Percentiles rank a stretch among this genome's conserved stretches.
Conservation (phyloP, 1,284 basidiomycete genomes). For the Tilletia caries region DNA sequence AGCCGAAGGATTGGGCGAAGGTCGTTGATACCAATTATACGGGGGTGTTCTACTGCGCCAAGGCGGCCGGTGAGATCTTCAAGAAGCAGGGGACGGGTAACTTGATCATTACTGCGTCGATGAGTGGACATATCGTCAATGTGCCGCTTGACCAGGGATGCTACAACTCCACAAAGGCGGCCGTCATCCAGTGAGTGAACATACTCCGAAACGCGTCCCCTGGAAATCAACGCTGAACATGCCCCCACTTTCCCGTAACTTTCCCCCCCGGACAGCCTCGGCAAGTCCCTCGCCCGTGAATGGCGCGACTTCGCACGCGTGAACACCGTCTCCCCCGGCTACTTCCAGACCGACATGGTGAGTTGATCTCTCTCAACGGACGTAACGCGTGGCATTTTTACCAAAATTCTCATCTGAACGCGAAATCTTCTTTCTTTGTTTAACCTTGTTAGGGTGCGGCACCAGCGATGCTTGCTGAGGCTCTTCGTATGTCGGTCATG, state of each 20-base stretch:
- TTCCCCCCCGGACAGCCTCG: slow-evolving; percentile 18
- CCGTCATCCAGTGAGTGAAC: slow-evolving; percentile 30
- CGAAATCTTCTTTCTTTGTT: neutral
- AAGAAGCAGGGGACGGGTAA: slow-evolving; percentile 49
- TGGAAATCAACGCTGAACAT: neutral
- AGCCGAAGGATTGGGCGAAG: slow-evolving; percentile 40
- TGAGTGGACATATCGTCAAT: slow-evolving; percentile 44
- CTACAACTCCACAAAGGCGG: slow-evolving; percentile 42
- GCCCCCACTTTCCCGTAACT: neutral
- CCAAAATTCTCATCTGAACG: too few species aligned
- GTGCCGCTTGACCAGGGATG: slow-evolving; percentile 36
- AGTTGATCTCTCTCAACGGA: too few species aligned
- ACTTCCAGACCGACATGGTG: slow-evolving; percentile 47
- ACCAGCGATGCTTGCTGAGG: slow-evolving; percentile 22
- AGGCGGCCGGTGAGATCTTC: slow-evolving; percentile 43
- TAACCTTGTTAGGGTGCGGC: slow-evolving; percentile 16
- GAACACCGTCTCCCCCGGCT: slow-evolving; percentile 53
- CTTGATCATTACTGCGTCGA: slow-evolving; percentile 44
- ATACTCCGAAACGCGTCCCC: neutral
- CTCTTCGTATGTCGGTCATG: slow-evolving; percentile 37
- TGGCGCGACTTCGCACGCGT: slow-evolving; percentile 51
- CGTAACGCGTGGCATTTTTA: too few species aligned
- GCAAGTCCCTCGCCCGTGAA: slow-evolving; percentile 38
- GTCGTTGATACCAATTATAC: slow-evolving; percentile 42
- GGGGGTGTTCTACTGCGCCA: slow-evolving; percentile 41